Percentiles rank a stretch among this genome's conserved stretches.
Conservation (phyloP, 805 yeast genomes). For the Myxozyma sirexii region DNA sequence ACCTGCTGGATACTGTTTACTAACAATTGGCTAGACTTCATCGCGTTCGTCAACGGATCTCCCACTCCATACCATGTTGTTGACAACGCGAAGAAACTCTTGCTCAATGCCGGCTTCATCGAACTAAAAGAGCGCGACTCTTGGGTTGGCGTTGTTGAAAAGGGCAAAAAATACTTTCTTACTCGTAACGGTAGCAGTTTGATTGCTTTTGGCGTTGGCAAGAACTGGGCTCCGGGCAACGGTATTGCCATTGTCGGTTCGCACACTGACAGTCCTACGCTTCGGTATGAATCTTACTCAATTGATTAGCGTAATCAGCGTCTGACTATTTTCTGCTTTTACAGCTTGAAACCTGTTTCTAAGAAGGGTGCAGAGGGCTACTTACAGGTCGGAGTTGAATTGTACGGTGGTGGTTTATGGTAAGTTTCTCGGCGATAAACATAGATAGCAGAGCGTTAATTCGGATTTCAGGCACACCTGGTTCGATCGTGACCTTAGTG, state of each 20-base stretch:
- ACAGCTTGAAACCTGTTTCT: constrained; percentile 77
- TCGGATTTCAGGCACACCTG: constrained; percentile 63
- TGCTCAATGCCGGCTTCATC: constrained; percentile 64
- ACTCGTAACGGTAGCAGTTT: constrained; percentile 89
- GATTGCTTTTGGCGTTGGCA: constrained; percentile 84
- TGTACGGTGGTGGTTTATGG: constrained; percentile 95
- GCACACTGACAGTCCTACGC: constrained; percentile 91
- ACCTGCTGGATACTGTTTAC: not conserved
- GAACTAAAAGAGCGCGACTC: constrained; percentile 70
- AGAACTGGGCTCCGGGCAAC: constrained; percentile 69
- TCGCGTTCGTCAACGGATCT: constrained; percentile 75
- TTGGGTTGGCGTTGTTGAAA: constrained; percentile 63
- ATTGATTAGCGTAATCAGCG: not conserved
- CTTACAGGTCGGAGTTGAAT: constrained; percentile 88
- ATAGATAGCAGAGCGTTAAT: not conserved
- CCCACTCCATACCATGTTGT: constrained; percentile 97
- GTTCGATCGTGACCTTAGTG: constrained; percentile 90
- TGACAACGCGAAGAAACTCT: constrained; percentile 57
- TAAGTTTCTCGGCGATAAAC: not conserved
- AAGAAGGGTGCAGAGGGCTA: constrained; percentile 71
- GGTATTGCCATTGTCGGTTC: constrained; percentile 92
- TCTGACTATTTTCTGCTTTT: not conserved
- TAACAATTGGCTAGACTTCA: constrained; percentile 51
- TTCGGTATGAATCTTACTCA: constrained; percentile 48
- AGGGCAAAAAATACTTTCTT: constrained; percentile 74